Evolutionary conservation across 768 basidiomycete genomes (phyloP).

Genomic region (Cystobasidium onofrii): DNA sequence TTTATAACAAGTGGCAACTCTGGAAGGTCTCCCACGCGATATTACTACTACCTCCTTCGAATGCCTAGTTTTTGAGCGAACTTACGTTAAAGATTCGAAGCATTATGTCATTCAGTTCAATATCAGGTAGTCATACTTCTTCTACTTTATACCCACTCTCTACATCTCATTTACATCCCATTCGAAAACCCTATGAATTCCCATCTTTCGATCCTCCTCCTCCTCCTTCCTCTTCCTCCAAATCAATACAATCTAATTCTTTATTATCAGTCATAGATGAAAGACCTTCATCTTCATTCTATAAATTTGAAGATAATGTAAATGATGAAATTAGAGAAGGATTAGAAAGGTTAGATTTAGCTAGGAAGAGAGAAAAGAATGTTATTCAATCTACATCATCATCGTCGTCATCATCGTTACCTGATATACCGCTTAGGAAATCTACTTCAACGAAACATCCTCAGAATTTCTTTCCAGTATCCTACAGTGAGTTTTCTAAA

Average conservation of each 20-base stretch:
- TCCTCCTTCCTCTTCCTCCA: neutral
- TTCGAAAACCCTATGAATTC: neutral
- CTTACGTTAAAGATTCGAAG: neutral
- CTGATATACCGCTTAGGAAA: neutral
- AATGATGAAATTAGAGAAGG: neutral
- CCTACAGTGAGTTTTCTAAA: conserved; percentile 28
- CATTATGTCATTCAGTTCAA: neutral
- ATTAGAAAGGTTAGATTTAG: neutral
- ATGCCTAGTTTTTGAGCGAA: neutral
- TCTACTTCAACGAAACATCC: neutral
- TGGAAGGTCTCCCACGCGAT: no score
- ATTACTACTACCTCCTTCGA: no score
- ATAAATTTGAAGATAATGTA: neutral
- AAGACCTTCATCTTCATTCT: neutral
- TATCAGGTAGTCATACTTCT: neutral
- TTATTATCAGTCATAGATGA: no score
- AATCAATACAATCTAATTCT: no score
- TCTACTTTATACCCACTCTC: neutral
- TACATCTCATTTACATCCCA: neutral
- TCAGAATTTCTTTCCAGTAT: conserved; percentile 2
- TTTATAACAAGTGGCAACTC: no score
- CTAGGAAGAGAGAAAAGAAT: neutral
- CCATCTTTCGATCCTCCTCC: neutral
- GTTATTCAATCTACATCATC: neutral
- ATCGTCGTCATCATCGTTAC: no score